Evolutionary conservation across 2,329 filamentous ascomycete species (phyloP), one percentile per base, ranked within the genome.

Genomic region (Claviceps sp.): DNA sequence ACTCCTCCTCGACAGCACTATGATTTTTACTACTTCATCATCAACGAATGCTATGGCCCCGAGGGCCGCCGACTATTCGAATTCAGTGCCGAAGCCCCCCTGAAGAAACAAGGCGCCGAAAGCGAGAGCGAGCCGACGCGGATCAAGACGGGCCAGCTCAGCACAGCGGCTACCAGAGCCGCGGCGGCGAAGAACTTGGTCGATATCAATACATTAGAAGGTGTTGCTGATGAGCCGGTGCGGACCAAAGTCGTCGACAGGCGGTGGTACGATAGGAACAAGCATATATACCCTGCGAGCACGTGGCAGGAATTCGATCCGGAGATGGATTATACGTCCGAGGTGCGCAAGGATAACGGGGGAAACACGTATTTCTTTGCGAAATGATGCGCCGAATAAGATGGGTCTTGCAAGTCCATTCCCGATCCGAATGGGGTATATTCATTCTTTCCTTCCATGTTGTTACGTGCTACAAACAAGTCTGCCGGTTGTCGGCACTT

Each of bases 241-340:
- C 70, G 86, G 56, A 97, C 91, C 3, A 97, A 96, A 65, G 90
- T 98, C 3, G 91, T 98, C 4, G 91, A 98, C 70, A 79, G 93
- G 54, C 76, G 93, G 54, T 98, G 93, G 93, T 98, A 96, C 66
- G 89, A 96, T 72, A 81, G 84, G 62, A 96, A 97, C 66, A 98
- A 97, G 70, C 93, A 98, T 67, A 97, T 98, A 53, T 98, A 91
- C 65, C 93, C 93, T 0, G 91, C 91, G 20, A 97, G 88, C 64
- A 79, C 91, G 47, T 98, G 93, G 93, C 88, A 90, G 60, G 87
- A 95, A 56, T 98, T 95, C 65, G 90, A 95, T 58, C 85, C 89
- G 0, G 87, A 88, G 55, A 87, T 86, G 67, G 87, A 96, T 61
- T 95, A 95, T 70, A 78, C 81, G 62, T 77, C 74, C 57, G 81